Evolutionary conservation across 2,329 filamentous ascomycete genomes (phyloP).

Genomic region (Domatiomyces catenatus): DNA sequence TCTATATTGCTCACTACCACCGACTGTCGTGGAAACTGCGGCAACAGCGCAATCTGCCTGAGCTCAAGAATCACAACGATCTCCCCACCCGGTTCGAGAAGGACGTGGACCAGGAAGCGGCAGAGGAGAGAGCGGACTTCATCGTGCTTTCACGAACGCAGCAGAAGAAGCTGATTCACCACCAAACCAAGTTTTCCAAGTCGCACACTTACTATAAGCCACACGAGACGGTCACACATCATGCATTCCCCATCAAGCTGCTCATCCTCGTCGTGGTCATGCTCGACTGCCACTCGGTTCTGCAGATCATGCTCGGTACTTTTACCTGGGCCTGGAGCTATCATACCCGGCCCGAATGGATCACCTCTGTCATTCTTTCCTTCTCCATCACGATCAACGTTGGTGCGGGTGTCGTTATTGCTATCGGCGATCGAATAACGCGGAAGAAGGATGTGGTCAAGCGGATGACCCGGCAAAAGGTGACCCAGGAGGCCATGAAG

Average conservation of each 20-base stretch:
- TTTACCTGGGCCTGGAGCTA: conserved; percentile 68
- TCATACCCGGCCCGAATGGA: conserved; percentile 49
- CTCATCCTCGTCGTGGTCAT: conserved; percentile 65
- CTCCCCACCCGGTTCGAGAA: conserved; percentile 36
- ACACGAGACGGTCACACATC: conserved; percentile 68
- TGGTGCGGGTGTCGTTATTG: conserved; percentile 60
- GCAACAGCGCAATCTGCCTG: conserved; percentile 45
- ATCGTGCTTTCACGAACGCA: conserved; percentile 33
- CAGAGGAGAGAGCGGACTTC: conserved; percentile 18
- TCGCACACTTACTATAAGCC: conserved; percentile 83
- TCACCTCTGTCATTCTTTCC: conserved; percentile 69
- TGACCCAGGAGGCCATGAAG: conserved; percentile 52
- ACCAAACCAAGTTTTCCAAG: conserved; percentile 64
- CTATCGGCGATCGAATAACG: conserved; percentile 57
- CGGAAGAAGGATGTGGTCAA: conserved; percentile 77
- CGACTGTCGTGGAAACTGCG: conserved; percentile 50
- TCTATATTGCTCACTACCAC: conserved; percentile 61
- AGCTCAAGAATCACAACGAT: conserved; percentile 54
- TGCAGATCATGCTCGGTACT: conserved; percentile 65
- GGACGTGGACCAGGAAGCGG: conserved; percentile 31
- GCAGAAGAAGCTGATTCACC: conserved; percentile 55
- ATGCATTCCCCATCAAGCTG: conserved; percentile 59
- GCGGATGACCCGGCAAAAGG: conserved; percentile 57
- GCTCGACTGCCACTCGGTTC: conserved; percentile 61
- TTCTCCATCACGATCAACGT: conserved; percentile 67